phyloP scores from a whole-genome alignment of 2,329 filamentous ascomycete species.

The Xylariaceae sp. region DNA sequence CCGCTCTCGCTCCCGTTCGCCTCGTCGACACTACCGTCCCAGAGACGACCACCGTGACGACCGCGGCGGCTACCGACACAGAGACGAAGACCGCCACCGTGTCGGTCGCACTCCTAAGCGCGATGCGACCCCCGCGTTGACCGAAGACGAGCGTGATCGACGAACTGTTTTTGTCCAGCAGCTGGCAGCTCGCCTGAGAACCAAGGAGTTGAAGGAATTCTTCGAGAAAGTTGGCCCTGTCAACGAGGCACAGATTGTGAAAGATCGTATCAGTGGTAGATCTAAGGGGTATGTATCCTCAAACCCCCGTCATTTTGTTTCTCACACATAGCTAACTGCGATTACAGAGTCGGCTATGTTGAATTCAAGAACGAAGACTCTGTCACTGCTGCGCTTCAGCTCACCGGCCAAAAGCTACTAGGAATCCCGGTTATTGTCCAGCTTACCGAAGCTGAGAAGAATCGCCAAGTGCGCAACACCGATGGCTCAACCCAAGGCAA shows the following conservation, averaged over 20 bases:
- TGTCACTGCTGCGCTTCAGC: conserved; percentile 87
- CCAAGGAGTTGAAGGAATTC: conserved; percentile 87
- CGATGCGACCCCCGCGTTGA: conserved; percentile 67
- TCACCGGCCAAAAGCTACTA: conserved; percentile 97
- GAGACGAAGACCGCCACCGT: conserved; percentile 45
- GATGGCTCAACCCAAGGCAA: conserved; percentile 69
- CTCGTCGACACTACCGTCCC: conserved; percentile 55
- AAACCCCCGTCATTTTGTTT: not conserved
- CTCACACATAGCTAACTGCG: not conserved
- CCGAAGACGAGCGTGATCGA: conserved; percentile 92
- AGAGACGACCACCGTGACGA: conserved; percentile 54
- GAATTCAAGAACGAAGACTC: conserved; percentile 97
- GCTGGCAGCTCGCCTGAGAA: conserved; percentile 87
- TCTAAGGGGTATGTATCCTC: conserved; percentile 78
- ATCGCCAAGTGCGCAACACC: conserved; percentile 85
- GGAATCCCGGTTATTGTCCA: conserved; percentile 98
- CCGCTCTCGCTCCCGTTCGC: conserved; percentile 69
- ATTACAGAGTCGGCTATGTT: conserved; percentile 87
- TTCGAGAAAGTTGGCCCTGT: conserved; percentile 94
- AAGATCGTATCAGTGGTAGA: conserved; percentile 92
- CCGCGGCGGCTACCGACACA: conserved; percentile 52
- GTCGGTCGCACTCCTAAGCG: conserved; percentile 35
- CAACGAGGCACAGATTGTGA: conserved; percentile 97
- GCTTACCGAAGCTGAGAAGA: conserved; percentile 98
- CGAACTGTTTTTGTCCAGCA: conserved; percentile 98